These are phyloP conservation scores for Amaranthus palmeri DNA, from an alignment of 148 eudicot species.

Conservation along the genomic window DNA sequence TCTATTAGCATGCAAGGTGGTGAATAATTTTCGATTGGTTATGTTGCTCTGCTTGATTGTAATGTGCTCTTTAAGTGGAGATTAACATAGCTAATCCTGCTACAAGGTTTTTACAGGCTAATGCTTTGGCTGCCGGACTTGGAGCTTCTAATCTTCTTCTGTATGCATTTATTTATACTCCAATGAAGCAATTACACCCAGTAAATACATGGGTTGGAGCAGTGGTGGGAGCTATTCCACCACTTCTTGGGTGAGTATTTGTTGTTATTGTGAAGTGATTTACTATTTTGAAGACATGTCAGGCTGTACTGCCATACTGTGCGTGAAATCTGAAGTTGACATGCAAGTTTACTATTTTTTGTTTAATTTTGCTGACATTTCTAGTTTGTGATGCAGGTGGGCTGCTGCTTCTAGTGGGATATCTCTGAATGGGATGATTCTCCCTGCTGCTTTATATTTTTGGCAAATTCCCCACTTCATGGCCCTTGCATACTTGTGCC, in stretches of 20 bases:
- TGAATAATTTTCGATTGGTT: constrained; percentile 18
- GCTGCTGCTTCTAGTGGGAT: constrained; percentile 90
- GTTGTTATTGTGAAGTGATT: background rate
- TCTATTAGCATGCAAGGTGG: constrained; percentile 75
- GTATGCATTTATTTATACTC: constrained; percentile 92
- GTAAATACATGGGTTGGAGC: constrained; percentile 99
- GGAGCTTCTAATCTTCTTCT: constrained; percentile 86
- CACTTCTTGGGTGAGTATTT: constrained; percentile 82
- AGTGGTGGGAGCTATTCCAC: constrained; percentile 97
- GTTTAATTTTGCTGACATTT: constrained; percentile 13
- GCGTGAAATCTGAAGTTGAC: background rate
- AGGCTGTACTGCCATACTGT: background rate
- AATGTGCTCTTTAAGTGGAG: constrained; percentile 10
- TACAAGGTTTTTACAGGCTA: constrained; percentile 92
- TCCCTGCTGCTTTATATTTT: constrained; percentile 96
- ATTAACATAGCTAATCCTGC: constrained; percentile 45
- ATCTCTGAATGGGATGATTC: constrained; percentile 78
- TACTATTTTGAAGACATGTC: constrained; percentile 2
- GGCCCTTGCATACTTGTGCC: constrained; percentile 95
- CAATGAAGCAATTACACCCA: constrained; percentile 94
- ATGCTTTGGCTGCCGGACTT: constrained; percentile 94
- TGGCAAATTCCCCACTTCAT: constrained; percentile 99
- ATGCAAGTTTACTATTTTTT: background rate
- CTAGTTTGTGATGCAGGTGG: constrained; percentile 59
- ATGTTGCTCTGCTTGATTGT: background rate